Evolutionary conservation across 2,329 filamentous ascomycete species (phyloP).

Genomic region (Peltaster fructicola): DNA sequence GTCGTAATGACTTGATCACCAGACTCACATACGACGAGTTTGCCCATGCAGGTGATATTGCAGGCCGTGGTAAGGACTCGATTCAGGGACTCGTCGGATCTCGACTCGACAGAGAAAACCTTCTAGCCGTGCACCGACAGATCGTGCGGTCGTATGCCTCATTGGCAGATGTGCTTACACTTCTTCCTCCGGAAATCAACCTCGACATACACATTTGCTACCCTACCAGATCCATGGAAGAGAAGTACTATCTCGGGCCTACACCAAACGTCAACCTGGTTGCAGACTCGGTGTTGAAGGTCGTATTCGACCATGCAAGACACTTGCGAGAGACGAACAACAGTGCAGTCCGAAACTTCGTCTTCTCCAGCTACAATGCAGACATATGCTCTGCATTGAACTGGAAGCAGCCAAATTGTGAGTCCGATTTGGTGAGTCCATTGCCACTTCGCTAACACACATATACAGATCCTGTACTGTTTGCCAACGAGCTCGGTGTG

Average conservation of each 20-base stretch:
- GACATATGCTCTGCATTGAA: conserved; percentile 86
- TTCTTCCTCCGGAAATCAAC: conserved; percentile 64
- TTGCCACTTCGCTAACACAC: conserved; percentile 5
- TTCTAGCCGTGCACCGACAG: conserved; percentile 52
- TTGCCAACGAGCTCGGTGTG: conserved; percentile 66
- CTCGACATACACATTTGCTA: conserved; percentile 87
- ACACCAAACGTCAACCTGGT: conserved; percentile 71
- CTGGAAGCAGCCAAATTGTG: conserved; percentile 97
- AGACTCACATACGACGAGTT: conserved; percentile 63
- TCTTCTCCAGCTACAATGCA: conserved; percentile 86
- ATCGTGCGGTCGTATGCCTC: conserved; percentile 60
- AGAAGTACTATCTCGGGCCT: conserved; percentile 49
- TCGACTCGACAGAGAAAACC: conserved; percentile 19
- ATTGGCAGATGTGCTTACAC: conserved; percentile 55
- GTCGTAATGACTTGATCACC: conserved; percentile 55
- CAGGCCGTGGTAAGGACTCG: conserved; percentile 10
- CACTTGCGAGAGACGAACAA: conserved; percentile 45
- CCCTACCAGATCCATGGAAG: conserved; percentile 59
- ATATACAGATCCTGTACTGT: conserved; percentile 58
- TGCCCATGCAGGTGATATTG: conserved; percentile 25
- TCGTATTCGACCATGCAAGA: conserved; percentile 84
- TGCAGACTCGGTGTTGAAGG: conserved; percentile 63
- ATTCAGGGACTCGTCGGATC: conserved; percentile 13
- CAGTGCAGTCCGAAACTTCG: conserved; percentile 64
- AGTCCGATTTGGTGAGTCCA: conserved; percentile 15